phyloP scores from a whole-genome alignment of 441 rosid species.

The Pelargonium australe region DNA sequence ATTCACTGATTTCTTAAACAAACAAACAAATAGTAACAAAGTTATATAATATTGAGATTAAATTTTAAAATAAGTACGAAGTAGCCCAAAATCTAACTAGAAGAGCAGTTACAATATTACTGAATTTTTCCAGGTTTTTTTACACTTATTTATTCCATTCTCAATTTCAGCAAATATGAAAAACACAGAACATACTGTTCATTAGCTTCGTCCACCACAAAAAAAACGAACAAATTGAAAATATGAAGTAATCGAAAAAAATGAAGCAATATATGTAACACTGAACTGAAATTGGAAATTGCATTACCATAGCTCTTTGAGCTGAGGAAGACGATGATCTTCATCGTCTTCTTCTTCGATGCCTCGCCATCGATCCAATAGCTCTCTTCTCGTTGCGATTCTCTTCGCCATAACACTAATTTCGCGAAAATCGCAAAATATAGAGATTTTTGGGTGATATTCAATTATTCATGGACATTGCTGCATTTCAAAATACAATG shows the following conservation, averaged over 20 bases:
- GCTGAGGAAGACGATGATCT: constrained; percentile 53
- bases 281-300: background rate
- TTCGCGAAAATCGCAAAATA: no score
- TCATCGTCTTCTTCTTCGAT: constrained; percentile 75
- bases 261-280: background rate
- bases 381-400: constrained; percentile 39
- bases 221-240: no score
- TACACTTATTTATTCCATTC: background rate
- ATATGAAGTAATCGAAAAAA: background rate
- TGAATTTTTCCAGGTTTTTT: background rate
- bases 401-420: constrained; percentile 33
- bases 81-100: background rate
- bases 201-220: no score
- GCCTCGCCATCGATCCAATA: constrained; percentile 67
- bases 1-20: background rate
- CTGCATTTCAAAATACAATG: background rate
- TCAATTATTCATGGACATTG: background rate
- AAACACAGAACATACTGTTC: background rate
- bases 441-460: background rate
- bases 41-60: no score
- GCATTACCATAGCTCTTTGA: constrained; percentile 76
- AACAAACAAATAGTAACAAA: background rate
- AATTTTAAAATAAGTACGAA: background rate
- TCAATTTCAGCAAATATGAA: background rate
- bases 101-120: no score